phyloP scores from a whole-genome alignment of 2,329 filamentous ascomycete genomes.

The Pestalotiopsis sp. region DNA sequence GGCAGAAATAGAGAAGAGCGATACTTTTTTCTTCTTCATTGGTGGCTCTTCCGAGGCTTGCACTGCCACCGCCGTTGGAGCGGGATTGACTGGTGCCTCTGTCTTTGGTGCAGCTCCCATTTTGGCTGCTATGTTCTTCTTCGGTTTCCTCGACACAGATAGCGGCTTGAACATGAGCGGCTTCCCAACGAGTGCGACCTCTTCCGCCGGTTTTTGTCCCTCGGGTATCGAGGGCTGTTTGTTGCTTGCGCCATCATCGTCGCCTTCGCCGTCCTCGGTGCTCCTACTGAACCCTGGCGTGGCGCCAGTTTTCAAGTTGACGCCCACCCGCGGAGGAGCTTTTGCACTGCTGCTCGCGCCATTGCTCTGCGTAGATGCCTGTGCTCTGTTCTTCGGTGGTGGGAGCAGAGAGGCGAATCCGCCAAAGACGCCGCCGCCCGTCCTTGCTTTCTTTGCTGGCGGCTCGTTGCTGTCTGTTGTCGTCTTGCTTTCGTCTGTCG shows the following conservation, averaged over 20 bases:
- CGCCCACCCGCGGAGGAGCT: slow-evolving; percentile 51
- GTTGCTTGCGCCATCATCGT: slow-evolving; percentile 42
- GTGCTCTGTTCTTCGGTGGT: slow-evolving; percentile 68
- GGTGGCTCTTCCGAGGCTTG: slow-evolving; percentile 24
- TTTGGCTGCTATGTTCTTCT: slow-evolving; percentile 63
- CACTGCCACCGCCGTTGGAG: slow-evolving; percentile 19
- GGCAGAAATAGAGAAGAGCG: slow-evolving; percentile 67
- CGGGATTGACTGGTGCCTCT: slow-evolving; percentile 15
- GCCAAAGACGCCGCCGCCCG: slow-evolving; percentile 65
- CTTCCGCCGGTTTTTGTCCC: slow-evolving; percentile 60
- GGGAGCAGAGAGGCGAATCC: slow-evolving; percentile 88
- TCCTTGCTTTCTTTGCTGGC: slow-evolving; percentile 71
- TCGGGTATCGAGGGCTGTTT: slow-evolving; percentile 52
- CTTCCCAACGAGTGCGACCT: slow-evolving; percentile 73
- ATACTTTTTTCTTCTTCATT: slow-evolving; percentile 60
- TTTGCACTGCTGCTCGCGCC: slow-evolving; percentile 28
- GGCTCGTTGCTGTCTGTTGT: slow-evolving; percentile 50
- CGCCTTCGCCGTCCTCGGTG: slow-evolving; percentile 23
- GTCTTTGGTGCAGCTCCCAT: slow-evolving; percentile 19
- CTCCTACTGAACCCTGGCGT: slow-evolving; percentile 79
- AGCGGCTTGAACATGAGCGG: slow-evolving; percentile 87
- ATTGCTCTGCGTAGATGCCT: slow-evolving; percentile 34
- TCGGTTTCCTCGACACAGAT: slow-evolving; percentile 76
- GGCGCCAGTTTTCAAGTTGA: slow-evolving; percentile 81
- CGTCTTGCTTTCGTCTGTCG: slow-evolving; percentile 34